Conservation (phyloP, 371 early-diverging fungal species). For the Mucor sp. region DNA sequence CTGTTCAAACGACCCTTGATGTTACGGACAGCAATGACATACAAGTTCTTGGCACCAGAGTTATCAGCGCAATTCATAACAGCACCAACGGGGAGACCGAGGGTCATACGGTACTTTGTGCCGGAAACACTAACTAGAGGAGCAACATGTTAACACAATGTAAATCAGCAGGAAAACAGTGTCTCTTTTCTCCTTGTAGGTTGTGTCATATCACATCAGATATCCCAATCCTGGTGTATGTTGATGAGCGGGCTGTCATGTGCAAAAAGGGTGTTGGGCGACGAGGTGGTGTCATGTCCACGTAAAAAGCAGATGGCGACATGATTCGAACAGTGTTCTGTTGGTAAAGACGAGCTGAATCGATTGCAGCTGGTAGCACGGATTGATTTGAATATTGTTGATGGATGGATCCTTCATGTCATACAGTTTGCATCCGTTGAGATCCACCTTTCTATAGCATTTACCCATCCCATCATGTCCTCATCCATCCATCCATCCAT, state of each 20-base stretch:
- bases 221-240: not conserved
- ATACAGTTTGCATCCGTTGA: not conserved
- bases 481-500: slow-evolving; percentile 26
- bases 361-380: not conserved
- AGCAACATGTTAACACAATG: slow-evolving; percentile 3
- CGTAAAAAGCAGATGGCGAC: not conserved
- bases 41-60: slow-evolving; percentile 99
- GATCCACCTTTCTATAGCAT: not conserved
- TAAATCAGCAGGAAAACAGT: not conserved
- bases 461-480: not conserved
- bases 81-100: slow-evolving; percentile 99
- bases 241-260: not conserved
- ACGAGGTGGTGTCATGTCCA: not conserved
- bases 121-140: slow-evolving; percentile 74
- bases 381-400: not conserved
- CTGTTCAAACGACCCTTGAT: slow-evolving; percentile 98
- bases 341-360: not conserved
- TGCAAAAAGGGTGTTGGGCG: not conserved
- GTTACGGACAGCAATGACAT: slow-evolving; percentile 98
- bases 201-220: not conserved
- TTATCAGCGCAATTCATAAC: slow-evolving; percentile 99
- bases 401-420: not conserved
- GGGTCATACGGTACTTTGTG: slow-evolving; percentile 98
- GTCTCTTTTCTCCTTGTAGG: not conserved
- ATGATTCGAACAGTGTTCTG: not conserved